Evolutionary conservation across 176 grass and related monocot genomes (phyloP).

Genomic region (Eleusine coracana): DNA sequence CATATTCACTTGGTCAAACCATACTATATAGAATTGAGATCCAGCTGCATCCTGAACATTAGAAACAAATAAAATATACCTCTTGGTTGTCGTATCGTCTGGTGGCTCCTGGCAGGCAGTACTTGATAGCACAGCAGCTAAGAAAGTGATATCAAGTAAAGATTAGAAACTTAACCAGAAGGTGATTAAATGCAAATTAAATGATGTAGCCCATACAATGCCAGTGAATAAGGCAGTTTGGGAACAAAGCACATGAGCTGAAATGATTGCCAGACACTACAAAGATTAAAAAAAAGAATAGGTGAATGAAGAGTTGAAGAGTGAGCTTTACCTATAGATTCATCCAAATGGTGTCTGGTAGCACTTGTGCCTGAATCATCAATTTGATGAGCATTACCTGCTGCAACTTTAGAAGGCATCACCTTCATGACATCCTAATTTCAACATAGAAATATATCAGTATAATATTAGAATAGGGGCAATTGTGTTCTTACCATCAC

Average conservation of each 20-base stretch:
- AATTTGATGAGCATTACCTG: constrained; percentile 14
- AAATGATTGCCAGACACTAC: constrained; percentile 4
- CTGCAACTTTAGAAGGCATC: not conserved
- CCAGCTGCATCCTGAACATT: constrained; percentile 3
- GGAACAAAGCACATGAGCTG: not conserved
- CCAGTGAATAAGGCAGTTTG: constrained; percentile 1
- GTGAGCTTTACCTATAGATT: constrained; percentile 47
- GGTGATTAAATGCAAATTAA: constrained; percentile 3
- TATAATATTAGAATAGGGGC: not conserved
- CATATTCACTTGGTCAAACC: constrained; percentile 4
- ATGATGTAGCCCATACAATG: not conserved
- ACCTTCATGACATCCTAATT: constrained; percentile 26
- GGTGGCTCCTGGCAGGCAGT: constrained; percentile 6
- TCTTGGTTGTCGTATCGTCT: constrained; percentile 28
- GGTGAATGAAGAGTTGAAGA: constrained; percentile 19
- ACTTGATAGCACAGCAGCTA: constrained; percentile 22
- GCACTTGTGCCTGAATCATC: not conserved
- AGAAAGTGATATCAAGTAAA: constrained; percentile 28
- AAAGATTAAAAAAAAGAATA: constrained; percentile 7
- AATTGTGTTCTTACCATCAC: no score
- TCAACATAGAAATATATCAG: not conserved
- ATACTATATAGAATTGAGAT: not conserved
- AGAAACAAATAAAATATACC: constrained; percentile 39
- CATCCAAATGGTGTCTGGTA: constrained; percentile 9
- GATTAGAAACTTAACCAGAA: not conserved